These are phyloP conservation scores for Coelastrella sp. DNA, from an alignment of 139 green algal species.

Conservation along the genomic window DNA sequence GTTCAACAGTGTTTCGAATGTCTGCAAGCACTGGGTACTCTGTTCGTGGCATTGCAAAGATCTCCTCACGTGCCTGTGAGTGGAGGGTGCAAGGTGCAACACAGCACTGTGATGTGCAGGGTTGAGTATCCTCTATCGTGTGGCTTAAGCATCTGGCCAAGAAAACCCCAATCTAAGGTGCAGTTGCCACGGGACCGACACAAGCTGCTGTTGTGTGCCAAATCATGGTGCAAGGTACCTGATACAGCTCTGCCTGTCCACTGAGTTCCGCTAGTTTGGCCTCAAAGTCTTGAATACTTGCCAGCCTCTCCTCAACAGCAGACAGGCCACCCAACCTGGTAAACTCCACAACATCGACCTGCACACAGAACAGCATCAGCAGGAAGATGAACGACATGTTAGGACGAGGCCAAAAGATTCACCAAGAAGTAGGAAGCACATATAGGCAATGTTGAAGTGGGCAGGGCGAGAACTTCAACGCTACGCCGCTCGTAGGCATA, in stretches of 20 bases:
- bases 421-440: too few relatives aligned
- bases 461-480: too few relatives aligned
- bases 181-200: too few relatives aligned
- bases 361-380: conserved; percentile 16
- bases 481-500: not conserved
- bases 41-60: conserved; percentile 73
- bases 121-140: too few relatives aligned
- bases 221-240: too few relatives aligned
- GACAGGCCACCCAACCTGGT: conserved; percentile 58
- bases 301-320: conserved; percentile 72
- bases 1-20: conserved; percentile 62
- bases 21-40: conserved; percentile 69
- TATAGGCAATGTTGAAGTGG: too few relatives aligned
- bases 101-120: too few relatives aligned
- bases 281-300: conserved; percentile 73
- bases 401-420: not conserved
- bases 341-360: conserved; percentile 72
- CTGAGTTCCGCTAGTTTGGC: conserved; percentile 58
- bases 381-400: not conserved
- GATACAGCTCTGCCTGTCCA: conserved; percentile 75
- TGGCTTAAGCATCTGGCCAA: too few relatives aligned
- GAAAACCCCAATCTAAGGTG: not conserved
- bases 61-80: conserved; percentile 70
- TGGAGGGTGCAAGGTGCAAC: too few relatives aligned
- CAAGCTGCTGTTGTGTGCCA: too few relatives aligned